Conservation (phyloP, 345 rosid species). For the Cardiospermum halicacabum region DNA sequence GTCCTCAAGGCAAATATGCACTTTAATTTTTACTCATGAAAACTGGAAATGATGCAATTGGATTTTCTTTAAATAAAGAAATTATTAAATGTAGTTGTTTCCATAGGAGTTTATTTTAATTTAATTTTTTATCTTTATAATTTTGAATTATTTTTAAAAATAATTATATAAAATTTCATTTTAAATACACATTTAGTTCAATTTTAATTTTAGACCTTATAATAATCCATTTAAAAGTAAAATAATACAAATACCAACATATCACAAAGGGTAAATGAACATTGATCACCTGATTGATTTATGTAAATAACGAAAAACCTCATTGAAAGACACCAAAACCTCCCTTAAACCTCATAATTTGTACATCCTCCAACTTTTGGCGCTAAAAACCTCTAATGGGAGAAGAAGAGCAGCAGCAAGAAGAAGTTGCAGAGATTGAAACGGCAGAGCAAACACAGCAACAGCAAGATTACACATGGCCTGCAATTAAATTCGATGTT, state of each 20-base stretch:
- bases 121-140: too few species aligned
- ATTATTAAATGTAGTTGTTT: too few species aligned
- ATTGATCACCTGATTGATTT: too few species aligned
- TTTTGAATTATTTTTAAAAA: too few species aligned
- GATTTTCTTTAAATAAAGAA: background rate
- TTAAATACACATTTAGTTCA: too few species aligned
- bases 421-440: constrained; percentile 17
- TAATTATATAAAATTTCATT: too few species aligned
- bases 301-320: too few species aligned
- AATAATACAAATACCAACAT: too few species aligned
- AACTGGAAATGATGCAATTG: background rate
- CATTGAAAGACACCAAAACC: background rate
- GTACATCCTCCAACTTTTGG: constrained; percentile 11
- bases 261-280: too few species aligned
- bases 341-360: background rate
- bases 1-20: background rate
- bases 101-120: background rate
- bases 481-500: constrained; percentile 51
- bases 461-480: constrained; percentile 47
- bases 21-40: background rate
- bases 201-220: too few species aligned
- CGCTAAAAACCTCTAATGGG: constrained; percentile 25
- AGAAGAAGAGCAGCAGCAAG: constrained; percentile 23
- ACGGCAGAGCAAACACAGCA: constrained; percentile 17
- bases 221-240: too few species aligned